phyloP scores from a whole-genome alignment of 2,329 filamentous ascomycete species.

The Diaporthe sp. region DNA sequence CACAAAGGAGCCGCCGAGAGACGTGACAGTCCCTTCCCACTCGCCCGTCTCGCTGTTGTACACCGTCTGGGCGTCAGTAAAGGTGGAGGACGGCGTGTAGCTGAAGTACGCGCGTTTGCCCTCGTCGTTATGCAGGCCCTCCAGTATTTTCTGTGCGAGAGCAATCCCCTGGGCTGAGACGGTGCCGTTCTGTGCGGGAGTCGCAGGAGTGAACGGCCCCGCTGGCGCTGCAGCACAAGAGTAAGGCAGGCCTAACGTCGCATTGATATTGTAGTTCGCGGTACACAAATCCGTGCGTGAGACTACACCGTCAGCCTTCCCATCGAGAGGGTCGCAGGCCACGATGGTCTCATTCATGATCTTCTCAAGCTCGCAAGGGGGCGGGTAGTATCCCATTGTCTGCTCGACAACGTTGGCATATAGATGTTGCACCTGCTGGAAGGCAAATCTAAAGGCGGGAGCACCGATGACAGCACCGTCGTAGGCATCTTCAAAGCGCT shows the following conservation, averaged over 20 bases:
- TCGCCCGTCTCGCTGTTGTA: conserved; percentile 49
- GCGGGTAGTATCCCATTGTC: conserved; percentile 57
- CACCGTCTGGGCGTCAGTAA: conserved; percentile 50
- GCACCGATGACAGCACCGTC: conserved; percentile 62
- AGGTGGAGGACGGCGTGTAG: conserved; percentile 50
- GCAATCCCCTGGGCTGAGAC: conserved; percentile 41
- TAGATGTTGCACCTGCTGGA: conserved; percentile 50
- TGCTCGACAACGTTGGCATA: conserved; percentile 54
- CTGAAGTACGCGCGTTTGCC: conserved; percentile 54
- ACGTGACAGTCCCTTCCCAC: conserved; percentile 44
- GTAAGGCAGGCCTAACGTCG: conserved; percentile 60
- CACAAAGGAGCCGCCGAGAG: conserved; percentile 35
- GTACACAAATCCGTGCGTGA: conserved; percentile 52
- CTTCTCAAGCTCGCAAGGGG: conserved; percentile 50
- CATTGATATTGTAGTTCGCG: conserved; percentile 58
- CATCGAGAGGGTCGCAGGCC: conserved; percentile 35
- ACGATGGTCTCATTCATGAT: conserved; percentile 39
- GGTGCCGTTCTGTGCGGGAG: conserved; percentile 35
- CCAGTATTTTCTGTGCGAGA: conserved; percentile 50
- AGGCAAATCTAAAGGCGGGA: conserved; percentile 59
- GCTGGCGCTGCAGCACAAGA: conserved; percentile 27
- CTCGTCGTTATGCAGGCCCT: conserved; percentile 53
- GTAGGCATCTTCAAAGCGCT: conserved; percentile 56
- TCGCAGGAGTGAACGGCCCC: conserved; percentile 36
- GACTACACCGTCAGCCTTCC: conserved; percentile 40